Conservation (phyloP, 177 flowering plant genomes). For the Vitis hybrid region DNA sequence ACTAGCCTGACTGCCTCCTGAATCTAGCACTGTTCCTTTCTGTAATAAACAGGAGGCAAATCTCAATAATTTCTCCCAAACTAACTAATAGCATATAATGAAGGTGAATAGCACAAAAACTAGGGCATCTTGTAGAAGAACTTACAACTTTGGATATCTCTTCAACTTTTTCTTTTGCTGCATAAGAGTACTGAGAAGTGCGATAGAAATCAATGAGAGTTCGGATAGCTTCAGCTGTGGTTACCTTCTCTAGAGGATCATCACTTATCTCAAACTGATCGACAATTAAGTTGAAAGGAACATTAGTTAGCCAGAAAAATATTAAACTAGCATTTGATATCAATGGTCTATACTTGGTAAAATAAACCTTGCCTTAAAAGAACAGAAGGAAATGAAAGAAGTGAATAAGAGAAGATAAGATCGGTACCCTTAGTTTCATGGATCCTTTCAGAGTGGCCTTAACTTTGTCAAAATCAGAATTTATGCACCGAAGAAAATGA, state of each 20-base stretch:
- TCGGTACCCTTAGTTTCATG: conserved; percentile 77
- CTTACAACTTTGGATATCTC: conserved; percentile 82
- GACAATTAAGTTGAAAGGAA: neutral
- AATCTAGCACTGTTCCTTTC: conserved; percentile 92
- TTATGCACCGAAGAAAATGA: conserved; percentile 91
- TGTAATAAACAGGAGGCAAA: conserved; percentile 26
- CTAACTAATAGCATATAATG: no score
- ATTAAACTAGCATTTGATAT: neutral
- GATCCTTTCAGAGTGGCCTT: conserved; percentile 93
- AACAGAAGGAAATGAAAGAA: neutral
- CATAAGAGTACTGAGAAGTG: conserved; percentile 54
- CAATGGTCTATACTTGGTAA: no score
- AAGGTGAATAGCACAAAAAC: no score
- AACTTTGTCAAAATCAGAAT: conserved; percentile 93
- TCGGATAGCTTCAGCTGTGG: conserved; percentile 82
- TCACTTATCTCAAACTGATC: conserved; percentile 66
- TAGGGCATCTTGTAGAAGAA: neutral
- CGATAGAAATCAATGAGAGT: conserved; percentile 50
- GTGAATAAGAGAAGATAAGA: no score
- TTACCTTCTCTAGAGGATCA: conserved; percentile 82
- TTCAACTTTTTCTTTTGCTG: conserved; percentile 61
- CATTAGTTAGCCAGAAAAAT: neutral
- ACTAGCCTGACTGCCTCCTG: conserved; percentile 95
- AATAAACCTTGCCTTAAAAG: no score
- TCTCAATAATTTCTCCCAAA: neutral